These are phyloP conservation scores for Zarea fungicola DNA, from an alignment of 2,329 filamentous ascomycete species.

Conservation along the genomic window DNA sequence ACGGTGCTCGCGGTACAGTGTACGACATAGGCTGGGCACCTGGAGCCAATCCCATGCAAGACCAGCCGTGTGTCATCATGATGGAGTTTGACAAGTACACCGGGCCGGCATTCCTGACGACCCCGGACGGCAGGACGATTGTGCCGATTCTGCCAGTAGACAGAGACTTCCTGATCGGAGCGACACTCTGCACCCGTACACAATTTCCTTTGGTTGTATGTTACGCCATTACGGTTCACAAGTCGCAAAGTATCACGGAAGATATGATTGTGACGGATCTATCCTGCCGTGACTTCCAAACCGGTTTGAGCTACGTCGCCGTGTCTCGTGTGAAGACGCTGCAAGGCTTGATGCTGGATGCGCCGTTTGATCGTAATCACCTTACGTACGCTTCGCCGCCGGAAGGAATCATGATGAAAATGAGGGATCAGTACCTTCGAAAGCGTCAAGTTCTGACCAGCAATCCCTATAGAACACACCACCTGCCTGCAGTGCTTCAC, in stretches of 20 bases:
- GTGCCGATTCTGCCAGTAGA: slow-evolving; percentile 14
- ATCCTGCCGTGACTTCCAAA: slow-evolving; percentile 15
- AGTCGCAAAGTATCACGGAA: slow-evolving; percentile 15
- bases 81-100: slow-evolving; percentile 16
- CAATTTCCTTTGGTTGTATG: slow-evolving; percentile 9
- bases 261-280: slow-evolving; percentile 16
- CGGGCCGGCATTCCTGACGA: slow-evolving; percentile 14
- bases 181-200: slow-evolving; percentile 10
- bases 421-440: slow-evolving; percentile 5
- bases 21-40: slow-evolving; percentile 16
- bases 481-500: too few species aligned
- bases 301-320: slow-evolving; percentile 14
- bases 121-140: slow-evolving; percentile 12
- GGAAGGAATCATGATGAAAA: slow-evolving; percentile 8
- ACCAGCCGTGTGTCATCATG: slow-evolving; percentile 14
- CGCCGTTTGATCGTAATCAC: slow-evolving; percentile 5
- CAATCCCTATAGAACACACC: not conserved
- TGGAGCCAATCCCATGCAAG: slow-evolving; percentile 14
- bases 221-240: slow-evolving; percentile 12
- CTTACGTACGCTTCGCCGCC: not conserved
- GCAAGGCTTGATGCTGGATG: slow-evolving; percentile 11
- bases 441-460: slow-evolving; percentile 1
- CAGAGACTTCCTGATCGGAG: slow-evolving; percentile 13
- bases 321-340: slow-evolving; percentile 15
- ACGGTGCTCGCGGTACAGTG: not conserved